Base-by-base conservation (phyloP, 495 filamentous ascomycete species). In the Lindgomyces ingoldianus region DNA sequence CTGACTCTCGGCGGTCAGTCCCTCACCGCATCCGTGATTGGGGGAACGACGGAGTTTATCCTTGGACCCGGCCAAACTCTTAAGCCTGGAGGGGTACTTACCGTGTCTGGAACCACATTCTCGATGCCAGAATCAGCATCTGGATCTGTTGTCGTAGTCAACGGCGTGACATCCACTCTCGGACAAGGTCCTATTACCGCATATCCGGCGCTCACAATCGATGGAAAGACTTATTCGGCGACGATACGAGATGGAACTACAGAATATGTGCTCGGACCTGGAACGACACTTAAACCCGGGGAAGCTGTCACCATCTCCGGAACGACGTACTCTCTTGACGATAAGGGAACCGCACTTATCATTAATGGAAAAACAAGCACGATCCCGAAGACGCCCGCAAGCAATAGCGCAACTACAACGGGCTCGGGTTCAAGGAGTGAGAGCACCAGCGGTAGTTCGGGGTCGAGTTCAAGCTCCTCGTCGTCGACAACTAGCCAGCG, bases 281-380 rank as follows among this genome's bases (percentile, higher is more conserved):
- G 73, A 18, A 67, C 56, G 25, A 72, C 73, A 3, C 64, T 77
- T 21, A 73, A 64, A 0, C 73, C 75, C 11, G 75, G 75, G 2
- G 73, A 72, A 11, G 59, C 68, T 9, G 69, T 76, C 33, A 74
- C 69, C 1, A 61, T 74, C 1, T 52, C 47, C 8, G 75, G 75
- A 19, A 70, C 74, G 11, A 73, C 71, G 10, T 74, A 73, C 57
- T 67, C 57, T 4, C 60, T 77, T 0, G 60, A 60, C 16, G 29
- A 68, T 2, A 49, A 63, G 18, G 75, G 70, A 0, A 70, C 68
- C 4, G 62, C 64, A 0, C 50, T 76, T 11, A 62, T 76, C 11
- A 56, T 76, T 29, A 73, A 76, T 46, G 74, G 73, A 11, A 59
- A 66, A 30, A 65, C 67, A 9, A 62, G 57, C 25, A 45, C 51